phyloP scores from a whole-genome alignment of 352 stramenopile genomes.

The Phytopythium helicoides region DNA sequence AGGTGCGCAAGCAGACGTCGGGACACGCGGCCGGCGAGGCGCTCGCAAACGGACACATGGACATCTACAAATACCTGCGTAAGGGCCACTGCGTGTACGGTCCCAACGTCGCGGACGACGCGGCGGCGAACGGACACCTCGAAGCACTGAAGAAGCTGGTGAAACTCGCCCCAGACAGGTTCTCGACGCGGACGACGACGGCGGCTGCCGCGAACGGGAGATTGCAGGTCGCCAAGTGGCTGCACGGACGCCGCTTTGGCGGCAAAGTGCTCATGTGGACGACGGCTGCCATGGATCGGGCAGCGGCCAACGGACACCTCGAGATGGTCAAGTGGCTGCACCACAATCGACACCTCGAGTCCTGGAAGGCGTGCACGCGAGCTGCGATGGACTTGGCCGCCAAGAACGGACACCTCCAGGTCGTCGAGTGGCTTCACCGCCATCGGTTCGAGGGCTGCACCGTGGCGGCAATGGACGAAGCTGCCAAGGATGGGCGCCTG shows the following conservation, averaged over 20 bases:
- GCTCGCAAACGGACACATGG: conserved; percentile 26
- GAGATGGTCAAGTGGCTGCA: conserved; percentile 39
- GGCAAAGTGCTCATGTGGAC: conserved; percentile 22
- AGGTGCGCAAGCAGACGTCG: conserved; percentile 22
- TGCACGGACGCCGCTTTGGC: conserved; percentile 26
- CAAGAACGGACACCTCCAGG: conserved; percentile 22
- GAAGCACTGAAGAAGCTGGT: conserved; percentile 28
- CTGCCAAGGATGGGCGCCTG: conserved; percentile 17
- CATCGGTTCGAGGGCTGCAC: conserved; percentile 13
- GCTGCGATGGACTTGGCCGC: conserved; percentile 28
- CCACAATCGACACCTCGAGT: conserved; percentile 24
- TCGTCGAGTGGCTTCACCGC: conserved; percentile 26
- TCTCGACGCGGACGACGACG: conserved; percentile 26
- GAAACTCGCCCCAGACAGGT: conserved; percentile 5
- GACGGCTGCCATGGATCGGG: conserved; percentile 28
- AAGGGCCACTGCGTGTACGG: conserved; percentile 27
- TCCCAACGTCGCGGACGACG: conserved; percentile 21
- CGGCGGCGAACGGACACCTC: conserved; percentile 27
- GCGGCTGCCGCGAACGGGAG: conserved; percentile 22
- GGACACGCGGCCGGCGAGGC: conserved; percentile 31
- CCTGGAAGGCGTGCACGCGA: conserved; percentile 24
- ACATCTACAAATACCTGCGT: conserved; percentile 36
- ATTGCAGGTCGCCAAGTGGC: conserved; percentile 27
- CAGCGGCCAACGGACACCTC: conserved; percentile 19
- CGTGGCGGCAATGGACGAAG: conserved; percentile 18